Conservation (phyloP, 441 rosid genomes). For the Mallotus repandus region DNA sequence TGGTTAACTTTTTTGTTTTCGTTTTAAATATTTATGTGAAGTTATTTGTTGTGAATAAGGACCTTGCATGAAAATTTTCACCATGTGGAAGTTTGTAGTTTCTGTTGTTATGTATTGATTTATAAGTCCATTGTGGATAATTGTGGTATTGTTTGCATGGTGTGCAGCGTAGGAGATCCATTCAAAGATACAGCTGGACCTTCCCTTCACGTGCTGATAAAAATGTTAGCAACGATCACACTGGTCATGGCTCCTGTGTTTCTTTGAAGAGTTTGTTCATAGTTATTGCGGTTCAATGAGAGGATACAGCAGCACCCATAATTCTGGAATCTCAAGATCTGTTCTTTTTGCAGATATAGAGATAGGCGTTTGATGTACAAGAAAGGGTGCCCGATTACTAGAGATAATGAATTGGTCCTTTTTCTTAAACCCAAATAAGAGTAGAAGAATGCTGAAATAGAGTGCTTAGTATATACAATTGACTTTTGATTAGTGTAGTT, state of each 20-base stretch:
- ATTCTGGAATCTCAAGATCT: constrained; percentile 7
- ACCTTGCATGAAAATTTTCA: not conserved
- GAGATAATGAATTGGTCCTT: not conserved
- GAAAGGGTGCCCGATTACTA: constrained; percentile 27
- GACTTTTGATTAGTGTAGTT: not conserved
- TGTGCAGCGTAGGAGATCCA: constrained; percentile 95
- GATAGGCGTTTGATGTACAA: constrained; percentile 30
- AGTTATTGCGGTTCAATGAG: constrained; percentile 18
- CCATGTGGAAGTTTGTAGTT: not conserved
- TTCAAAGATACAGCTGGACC: constrained; percentile 99
- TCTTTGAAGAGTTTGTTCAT: constrained; percentile 41
- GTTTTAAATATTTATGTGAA: not conserved
- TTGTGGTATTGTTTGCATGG: constrained; percentile 4
- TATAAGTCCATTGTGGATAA: not conserved
- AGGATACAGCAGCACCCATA: constrained; percentile 25
- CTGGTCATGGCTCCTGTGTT: constrained; percentile 72
- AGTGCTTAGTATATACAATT: not conserved
- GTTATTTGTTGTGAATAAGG: not conserved
- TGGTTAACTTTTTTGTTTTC: not conserved
- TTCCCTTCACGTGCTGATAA: constrained; percentile 88
- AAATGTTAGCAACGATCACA: constrained; percentile 97
- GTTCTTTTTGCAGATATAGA: constrained; percentile 22
- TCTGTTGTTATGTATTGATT: not conserved
- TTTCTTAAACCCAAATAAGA: constrained; percentile 14
- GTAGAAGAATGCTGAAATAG: not conserved